Evolutionary conservation across 1,284 basidiomycete genomes (phyloP), one percentile per base, ranked within the genome.

Genomic region (Volvariella surrecta): DNA sequence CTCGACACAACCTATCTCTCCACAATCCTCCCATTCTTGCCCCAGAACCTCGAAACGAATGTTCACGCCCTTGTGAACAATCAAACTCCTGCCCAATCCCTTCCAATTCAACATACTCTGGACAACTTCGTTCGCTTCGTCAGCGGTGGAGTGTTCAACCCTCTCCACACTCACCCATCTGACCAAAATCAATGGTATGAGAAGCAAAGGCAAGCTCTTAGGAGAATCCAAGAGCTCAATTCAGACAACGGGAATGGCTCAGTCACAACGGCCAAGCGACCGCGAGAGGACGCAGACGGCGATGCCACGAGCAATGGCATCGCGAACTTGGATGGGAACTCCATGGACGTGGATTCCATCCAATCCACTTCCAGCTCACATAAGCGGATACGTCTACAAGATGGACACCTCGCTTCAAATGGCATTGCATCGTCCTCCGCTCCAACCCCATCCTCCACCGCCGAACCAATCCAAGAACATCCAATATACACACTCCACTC

Each of bases 401-500:
- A 28, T 11, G 24, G 24, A 6, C 6, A 11, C 24, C 24, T 11
- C 24, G 6, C 24, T 6, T 11, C 6, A 28, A 28, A 28, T 28
- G 24, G 24, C 6, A 28, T 11, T 28, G 6, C 11, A 28, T 11
- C 24, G 24, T 28, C 24, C 11, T 28, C 24, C 24, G 24, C 24
- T 6, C 24, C 24, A 28, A 28, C 24, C 6, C 24, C 24, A 11
- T 6, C 6, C 6, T 11, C 6, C 24, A 6, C 6, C 9, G 52
- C 54, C 1, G 52, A n/a, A n/a, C n/a, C n/a, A n/a, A n/a, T 50
- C 13, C 61, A 68, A 40, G 70, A 72, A 31, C 52, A 52, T 0
- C 67, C 75, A 0, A 49, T 72, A 3, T 79, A 70, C 59, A 74
- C 74, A 2, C 61, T 84, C 3, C 74, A 79, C 30, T 59, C 73